A percentile compares a stretch with the other conserved stretches of the same genome.
Evolutionary conservation across 2,329 filamentous ascomycete genomes (phyloP).

Genomic region (Periconia sp.): DNA sequence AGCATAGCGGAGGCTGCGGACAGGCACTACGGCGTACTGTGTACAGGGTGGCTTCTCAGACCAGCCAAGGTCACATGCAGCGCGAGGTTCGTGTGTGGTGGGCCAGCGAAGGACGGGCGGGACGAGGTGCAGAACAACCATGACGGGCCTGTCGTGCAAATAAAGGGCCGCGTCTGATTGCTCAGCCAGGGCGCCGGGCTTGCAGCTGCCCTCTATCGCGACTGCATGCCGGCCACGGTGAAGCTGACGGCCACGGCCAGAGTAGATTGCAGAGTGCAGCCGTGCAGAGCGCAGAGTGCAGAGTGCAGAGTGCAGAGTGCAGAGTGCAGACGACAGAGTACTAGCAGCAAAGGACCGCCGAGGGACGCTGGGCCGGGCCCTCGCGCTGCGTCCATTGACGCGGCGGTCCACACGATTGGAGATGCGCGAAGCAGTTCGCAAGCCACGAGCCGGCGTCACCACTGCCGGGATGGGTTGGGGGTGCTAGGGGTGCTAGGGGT

Average conservation of each 20-base stretch:
- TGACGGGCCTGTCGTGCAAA: conserved; percentile 38
- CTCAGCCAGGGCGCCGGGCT: conserved; percentile 11
- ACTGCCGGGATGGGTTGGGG: too few relatives aligned
- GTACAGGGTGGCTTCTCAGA: conserved; percentile 25
- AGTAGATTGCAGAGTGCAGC: neutral
- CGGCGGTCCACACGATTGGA: too few relatives aligned
- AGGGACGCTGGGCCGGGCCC: neutral
- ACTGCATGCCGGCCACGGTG: too few relatives aligned
- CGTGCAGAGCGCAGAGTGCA: neutral
- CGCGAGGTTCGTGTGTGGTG: conserved; percentile 14
- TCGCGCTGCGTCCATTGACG: too few relatives aligned
- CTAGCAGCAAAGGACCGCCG: too few relatives aligned
- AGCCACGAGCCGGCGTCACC: too few relatives aligned
- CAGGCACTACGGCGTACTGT: conserved; percentile 17
- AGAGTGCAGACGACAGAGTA: neutral
- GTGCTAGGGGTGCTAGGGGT: too few relatives aligned
- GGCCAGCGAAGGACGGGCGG: neutral
- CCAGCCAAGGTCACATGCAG: conserved; percentile 23
- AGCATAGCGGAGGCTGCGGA: conserved; percentile 7
- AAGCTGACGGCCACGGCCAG: neutral
- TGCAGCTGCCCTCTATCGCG: conserved; percentile 5
- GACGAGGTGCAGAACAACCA: neutral
- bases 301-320: neutral
- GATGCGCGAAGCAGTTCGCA: too few relatives aligned
- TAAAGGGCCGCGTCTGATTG: conserved; percentile 28